Evolutionary conservation across 371 early-diverging fungal genomes (phyloP).

Genomic region (Saksenaea oblongispora): DNA sequence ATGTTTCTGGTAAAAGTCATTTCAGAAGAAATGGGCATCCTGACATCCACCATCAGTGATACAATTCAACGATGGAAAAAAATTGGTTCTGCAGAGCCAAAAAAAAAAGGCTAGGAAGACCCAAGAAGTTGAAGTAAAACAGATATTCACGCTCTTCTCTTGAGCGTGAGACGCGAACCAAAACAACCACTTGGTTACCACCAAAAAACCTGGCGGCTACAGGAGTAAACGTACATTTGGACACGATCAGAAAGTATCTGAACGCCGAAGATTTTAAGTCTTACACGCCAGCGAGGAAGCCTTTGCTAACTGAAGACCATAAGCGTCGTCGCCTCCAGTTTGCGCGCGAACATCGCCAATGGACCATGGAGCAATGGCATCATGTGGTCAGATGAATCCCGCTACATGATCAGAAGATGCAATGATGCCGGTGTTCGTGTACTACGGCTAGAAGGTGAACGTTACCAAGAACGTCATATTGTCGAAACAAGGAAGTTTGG

Average conservation of each 20-base stretch:
- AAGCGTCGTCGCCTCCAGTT: slow-evolving; percentile 13
- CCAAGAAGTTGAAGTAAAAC: background rate
- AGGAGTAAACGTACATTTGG: background rate
- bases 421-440: background rate
- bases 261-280: slow-evolving; percentile 18
- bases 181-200: background rate
- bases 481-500: slow-evolving; percentile 1
- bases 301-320: slow-evolving; percentile 4
- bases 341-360: slow-evolving; percentile 19
- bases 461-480: background rate
- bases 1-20: background rate
- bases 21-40: background rate
- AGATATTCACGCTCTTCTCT: background rate
- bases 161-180: background rate
- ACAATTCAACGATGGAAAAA: background rate
- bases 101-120: background rate
- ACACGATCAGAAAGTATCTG: background rate
- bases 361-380: slow-evolving; percentile 28
- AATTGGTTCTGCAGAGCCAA: background rate
- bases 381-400: slow-evolving; percentile 22
- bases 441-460: background rate
- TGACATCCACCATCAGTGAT: background rate
- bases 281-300: slow-evolving; percentile 15
- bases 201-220: background rate
- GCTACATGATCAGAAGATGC: background rate